phyloP scores from a whole-genome alignment of 768 basidiomycete species.

The Krasilnikovozyma curviuscula region DNA sequence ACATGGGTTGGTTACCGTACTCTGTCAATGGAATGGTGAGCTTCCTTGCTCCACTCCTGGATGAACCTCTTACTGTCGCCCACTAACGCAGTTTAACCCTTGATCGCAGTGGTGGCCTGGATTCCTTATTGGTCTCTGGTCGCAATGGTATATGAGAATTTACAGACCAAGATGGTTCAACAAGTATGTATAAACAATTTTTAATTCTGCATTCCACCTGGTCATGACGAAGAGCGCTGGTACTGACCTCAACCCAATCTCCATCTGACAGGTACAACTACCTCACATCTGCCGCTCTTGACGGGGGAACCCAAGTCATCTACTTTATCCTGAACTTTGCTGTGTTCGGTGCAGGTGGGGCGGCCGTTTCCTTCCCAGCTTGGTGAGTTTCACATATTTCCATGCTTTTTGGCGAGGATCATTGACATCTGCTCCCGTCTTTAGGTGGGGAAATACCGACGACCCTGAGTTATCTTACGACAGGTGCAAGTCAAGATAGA shows the following conservation, averaged over 20 bases:
- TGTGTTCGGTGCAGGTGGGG: conserved; percentile 31
- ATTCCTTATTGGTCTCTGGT: too few species aligned
- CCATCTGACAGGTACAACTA: too few species aligned
- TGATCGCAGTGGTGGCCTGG: conserved; percentile 29
- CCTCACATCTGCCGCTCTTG: conserved; percentile 35
- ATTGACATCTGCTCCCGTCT: too few species aligned
- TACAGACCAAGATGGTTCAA: conserved; percentile 33
- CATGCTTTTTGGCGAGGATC: too few species aligned
- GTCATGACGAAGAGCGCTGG: too few species aligned
- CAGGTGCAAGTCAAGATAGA: too few species aligned
- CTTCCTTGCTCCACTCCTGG: conserved; percentile 26
- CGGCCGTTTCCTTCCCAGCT: conserved; percentile 31
- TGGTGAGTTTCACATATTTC: too few species aligned
- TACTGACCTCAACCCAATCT: too few species aligned
- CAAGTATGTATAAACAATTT: conserved; percentile 29
- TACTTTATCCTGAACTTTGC: conserved; percentile 33
- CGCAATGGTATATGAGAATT: conserved; percentile 36
- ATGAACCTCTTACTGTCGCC: too few species aligned
- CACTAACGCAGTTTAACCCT: conserved; percentile 35
- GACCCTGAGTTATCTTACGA: too few species aligned
- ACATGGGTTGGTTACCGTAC: conserved; percentile 29
- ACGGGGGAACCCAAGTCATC: conserved; percentile 46
- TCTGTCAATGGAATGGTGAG: conserved; percentile 35
- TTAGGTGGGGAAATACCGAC: too few species aligned
- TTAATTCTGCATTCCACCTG: too few species aligned